Percentiles rank a stretch among this genome's conserved stretches.
phyloP scores from a whole-genome alignment of 495 filamentous ascomycete genomes.

The Neurospora hispaniola region DNA sequence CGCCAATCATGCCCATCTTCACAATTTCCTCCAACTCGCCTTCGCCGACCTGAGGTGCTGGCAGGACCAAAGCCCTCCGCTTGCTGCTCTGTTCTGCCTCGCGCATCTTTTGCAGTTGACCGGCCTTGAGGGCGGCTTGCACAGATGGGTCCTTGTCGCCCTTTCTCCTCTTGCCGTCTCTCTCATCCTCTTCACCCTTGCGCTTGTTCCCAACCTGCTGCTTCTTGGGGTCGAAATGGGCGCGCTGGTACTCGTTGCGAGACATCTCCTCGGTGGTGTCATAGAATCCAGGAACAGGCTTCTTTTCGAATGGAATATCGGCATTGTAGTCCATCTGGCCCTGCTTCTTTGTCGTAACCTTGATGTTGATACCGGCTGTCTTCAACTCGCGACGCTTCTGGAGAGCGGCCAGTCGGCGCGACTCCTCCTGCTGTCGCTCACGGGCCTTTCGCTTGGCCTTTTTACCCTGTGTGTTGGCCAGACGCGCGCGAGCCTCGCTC shows the following conservation, averaged over 20 bases:
- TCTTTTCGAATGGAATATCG: slow-evolving; percentile 95
- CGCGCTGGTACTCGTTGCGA: slow-evolving; percentile 77
- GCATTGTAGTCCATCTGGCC: slow-evolving; percentile 99
- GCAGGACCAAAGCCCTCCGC: slow-evolving; percentile 65
- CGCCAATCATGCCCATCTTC: slow-evolving; percentile 94
- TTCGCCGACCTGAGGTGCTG: slow-evolving; percentile 84
- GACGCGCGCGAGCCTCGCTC: slow-evolving; percentile 88
- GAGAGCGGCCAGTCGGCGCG: slow-evolving; percentile 72
- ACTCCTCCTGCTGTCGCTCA: slow-evolving; percentile 92
- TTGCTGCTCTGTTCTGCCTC: slow-evolving; percentile 97
- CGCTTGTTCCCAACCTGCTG: slow-evolving; percentile 93
- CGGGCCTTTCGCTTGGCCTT: slow-evolving; percentile 97
- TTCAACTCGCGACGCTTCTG: slow-evolving; percentile 96
- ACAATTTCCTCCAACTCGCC: slow-evolving; percentile 93
- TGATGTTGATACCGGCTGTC: slow-evolving; percentile 96
- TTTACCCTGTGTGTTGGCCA: slow-evolving; percentile 97
- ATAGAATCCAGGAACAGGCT: slow-evolving; percentile 80
- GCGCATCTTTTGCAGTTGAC: slow-evolving; percentile 88
- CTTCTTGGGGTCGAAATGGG: slow-evolving; percentile 87
- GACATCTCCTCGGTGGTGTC: slow-evolving; percentile 75
- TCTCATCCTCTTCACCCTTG: slow-evolving; percentile 78
- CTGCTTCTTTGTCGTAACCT: slow-evolving; percentile 82
- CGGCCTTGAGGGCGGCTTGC: slow-evolving; percentile 87
- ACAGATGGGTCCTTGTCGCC: slow-evolving; percentile 70
- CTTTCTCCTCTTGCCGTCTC: slow-evolving; percentile 76